These are phyloP conservation scores for Pezicula carpinea DNA, from an alignment of 2,329 filamentous ascomycete genomes.

Conservation along the genomic window DNA sequence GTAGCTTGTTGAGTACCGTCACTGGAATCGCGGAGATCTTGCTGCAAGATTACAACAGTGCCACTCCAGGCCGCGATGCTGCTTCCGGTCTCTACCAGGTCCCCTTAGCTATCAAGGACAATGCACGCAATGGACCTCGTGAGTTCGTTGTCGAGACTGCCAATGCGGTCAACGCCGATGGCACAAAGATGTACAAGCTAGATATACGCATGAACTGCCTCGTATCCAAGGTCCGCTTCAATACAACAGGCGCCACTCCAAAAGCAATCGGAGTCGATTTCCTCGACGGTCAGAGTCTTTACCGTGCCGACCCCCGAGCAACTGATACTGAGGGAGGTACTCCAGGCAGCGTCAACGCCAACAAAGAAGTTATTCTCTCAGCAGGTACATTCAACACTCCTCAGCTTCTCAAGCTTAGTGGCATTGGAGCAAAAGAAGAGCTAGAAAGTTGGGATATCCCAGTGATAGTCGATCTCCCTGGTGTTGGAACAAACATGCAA, in stretches of 20 bases:
- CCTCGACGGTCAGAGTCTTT: slow-evolving; percentile 35
- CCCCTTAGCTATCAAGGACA: background rate
- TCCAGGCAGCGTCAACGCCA: slow-evolving; percentile 25
- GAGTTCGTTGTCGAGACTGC: background rate
- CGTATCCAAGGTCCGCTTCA: slow-evolving; percentile 38
- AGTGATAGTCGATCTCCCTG: slow-evolving; percentile 47
- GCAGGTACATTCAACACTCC: slow-evolving; percentile 40
- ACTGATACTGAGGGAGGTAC: slow-evolving; percentile 19
- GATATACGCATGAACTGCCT: slow-evolving; percentile 21
- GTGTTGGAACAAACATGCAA: slow-evolving; percentile 55
- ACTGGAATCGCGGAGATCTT: background rate
- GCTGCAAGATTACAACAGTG: background rate
- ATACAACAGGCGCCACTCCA: slow-evolving; percentile 23
- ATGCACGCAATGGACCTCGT: background rate
- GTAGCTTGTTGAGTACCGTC: background rate
- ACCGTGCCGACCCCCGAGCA: slow-evolving; percentile 36
- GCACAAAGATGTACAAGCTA: slow-evolving; percentile 16
- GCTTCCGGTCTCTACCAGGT: background rate
- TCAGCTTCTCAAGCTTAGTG: slow-evolving; percentile 40
- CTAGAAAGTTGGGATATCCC: slow-evolving; percentile 38
- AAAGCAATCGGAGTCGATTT: slow-evolving; percentile 39
- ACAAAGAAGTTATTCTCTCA: slow-evolving; percentile 40
- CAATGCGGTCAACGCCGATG: slow-evolving; percentile 15
- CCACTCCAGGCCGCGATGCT: background rate
- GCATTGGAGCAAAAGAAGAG: slow-evolving; percentile 34